These are phyloP conservation scores for Scutellaria barbata DNA, from an alignment of 257 asterid genomes.

Conservation along the genomic window DNA sequence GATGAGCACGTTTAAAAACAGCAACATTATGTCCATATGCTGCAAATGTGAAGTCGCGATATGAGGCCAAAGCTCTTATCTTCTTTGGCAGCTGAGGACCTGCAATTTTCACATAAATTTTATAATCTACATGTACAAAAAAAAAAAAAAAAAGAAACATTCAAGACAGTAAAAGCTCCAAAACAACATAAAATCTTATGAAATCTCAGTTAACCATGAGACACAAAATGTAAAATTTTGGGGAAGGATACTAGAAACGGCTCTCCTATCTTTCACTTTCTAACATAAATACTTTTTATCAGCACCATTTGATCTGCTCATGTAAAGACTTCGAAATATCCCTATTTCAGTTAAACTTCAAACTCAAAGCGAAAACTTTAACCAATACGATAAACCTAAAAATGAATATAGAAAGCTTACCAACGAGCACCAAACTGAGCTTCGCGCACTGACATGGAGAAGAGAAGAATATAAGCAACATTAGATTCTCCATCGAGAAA, in stretches of 20 bases:
- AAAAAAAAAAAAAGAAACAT: not conserved
- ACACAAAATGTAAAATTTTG: not conserved
- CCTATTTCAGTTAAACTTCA: not conserved
- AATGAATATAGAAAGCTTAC: constrained; percentile 48
- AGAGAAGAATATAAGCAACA: not conserved
- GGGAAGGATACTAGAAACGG: not conserved
- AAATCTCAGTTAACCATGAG: not conserved
- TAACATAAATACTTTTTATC: not conserved
- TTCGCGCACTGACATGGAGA: constrained; percentile 71
- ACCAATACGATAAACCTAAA: not conserved
- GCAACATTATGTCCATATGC: constrained; percentile 79
- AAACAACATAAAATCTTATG: constrained; percentile 1
- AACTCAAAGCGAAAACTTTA: not conserved
- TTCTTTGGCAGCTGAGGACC: constrained; percentile 94
- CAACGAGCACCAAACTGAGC: constrained; percentile 83
- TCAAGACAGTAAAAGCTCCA: constrained; percentile 1
- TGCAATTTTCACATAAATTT: constrained; percentile 37
- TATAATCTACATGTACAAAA: constrained; percentile 1
- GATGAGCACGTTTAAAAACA: constrained; percentile 86
- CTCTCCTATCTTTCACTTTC: not conserved
- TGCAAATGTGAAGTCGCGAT: constrained; percentile 88
- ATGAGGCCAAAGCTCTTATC: constrained; percentile 88
- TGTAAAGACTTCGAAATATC: not conserved
- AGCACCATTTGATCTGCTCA: not conserved
- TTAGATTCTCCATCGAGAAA: constrained; percentile 31